Base-by-base conservation (phyloP, 2,329 filamentous ascomycete genomes). In the Fusarium bactridioides region DNA sequence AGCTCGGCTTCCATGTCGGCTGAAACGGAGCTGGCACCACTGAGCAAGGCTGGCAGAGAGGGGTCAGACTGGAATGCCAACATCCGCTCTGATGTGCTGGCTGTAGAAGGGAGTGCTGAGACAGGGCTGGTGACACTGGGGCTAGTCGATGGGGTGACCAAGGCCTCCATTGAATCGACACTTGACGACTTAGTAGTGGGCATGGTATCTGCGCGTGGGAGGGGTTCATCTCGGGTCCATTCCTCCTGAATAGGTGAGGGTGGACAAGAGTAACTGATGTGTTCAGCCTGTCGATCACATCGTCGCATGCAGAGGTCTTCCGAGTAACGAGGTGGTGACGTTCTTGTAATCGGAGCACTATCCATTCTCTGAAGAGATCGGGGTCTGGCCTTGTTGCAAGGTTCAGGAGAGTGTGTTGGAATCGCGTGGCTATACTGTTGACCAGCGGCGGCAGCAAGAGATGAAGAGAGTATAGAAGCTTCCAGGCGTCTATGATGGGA, bases 21-120 rank as follows among this genome's bases (percentile, higher is more conserved):
- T 19, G 89, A 91, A 15, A 91, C 85, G 5, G 90, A 92, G 75
- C 89, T 91, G 13, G 89, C 88, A 16, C 89, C 88, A 63, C 89
- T 91, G 16, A 91, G 83, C 12, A 91, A 81, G 11, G 89, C 89
- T 16, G 90, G 90, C 6, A 92, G 80, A 10, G 90, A 92, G 0
- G 89, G 89, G 58, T 91, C 89, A 7, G 89, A 91, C 61, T 88
- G 88, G 78, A 90, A 91, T 6, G 82, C 83, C 21, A 86, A 75
- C 74, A 87, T 86, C 13, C 84, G 82, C 10, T 86, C 85, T 7
- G 84, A 82, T 3, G 82, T 78, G n/a, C 81, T 82, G 67, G 83
- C 83, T 27, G 80, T 80, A 9, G 82, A 79, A 11, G 78, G 78
- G 47, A 82, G 82, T 5, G 82, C 80, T 25, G 83, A 84, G 10